These are phyloP conservation scores for Aspergillus niger DNA, from an alignment of 2,329 filamentous ascomycete genomes.

Conservation along the genomic window DNA sequence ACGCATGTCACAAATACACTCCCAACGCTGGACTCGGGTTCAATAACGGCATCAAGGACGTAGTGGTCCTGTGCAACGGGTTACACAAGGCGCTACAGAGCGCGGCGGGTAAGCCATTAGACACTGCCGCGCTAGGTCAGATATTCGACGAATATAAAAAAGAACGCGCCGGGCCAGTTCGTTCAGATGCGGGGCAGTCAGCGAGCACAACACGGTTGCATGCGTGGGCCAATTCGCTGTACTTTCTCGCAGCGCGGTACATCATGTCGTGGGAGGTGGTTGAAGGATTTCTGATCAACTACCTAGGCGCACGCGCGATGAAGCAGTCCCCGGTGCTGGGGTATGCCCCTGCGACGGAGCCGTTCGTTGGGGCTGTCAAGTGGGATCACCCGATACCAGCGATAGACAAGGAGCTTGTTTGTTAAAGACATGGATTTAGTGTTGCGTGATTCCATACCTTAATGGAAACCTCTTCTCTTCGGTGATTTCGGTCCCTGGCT, in stretches of 20 bases:
- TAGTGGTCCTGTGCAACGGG: conserved; percentile 20
- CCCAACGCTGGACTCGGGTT: conserved; percentile 36
- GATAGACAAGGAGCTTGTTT: no score
- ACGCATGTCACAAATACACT: conserved; percentile 44
- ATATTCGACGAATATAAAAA: conserved; percentile 10
- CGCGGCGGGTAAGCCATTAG: not conserved
- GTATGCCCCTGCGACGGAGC: not conserved
- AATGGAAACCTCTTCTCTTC: no score
- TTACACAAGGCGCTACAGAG: conserved; percentile 5
- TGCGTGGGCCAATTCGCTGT: not conserved
- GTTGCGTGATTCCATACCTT: no score
- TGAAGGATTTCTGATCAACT: not conserved
- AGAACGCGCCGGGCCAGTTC: not conserved
- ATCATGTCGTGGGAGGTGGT: not conserved
- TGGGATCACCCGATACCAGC: not conserved
- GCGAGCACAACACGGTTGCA: not conserved
- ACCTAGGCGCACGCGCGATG: not conserved
- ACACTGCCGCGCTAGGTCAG: not conserved
- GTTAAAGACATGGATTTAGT: no score
- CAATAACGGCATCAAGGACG: conserved; percentile 41
- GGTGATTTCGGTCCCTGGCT: no score
- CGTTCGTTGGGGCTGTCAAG: not conserved
- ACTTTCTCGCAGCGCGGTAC: not conserved
- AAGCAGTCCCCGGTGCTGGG: not conserved
- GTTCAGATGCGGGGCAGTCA: not conserved